Base-by-base conservation (phyloP, 164 flowering plant species). In the Nymphaea colorata region DNA sequence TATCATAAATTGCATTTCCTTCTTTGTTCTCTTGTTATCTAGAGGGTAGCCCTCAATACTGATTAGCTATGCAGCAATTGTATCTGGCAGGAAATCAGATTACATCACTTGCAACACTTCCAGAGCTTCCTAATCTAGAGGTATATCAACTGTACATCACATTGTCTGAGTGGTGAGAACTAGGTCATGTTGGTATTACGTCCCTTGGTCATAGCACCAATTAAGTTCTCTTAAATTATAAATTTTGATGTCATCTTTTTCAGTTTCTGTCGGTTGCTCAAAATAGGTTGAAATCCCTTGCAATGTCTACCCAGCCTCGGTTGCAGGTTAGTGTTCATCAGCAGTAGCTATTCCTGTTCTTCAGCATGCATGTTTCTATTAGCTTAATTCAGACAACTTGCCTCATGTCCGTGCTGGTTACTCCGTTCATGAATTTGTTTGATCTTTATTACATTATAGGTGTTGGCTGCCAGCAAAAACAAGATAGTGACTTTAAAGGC, bases 31-130 rank as follows among this genome's bases (percentile, higher is more conserved):
- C 3, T 67, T 64, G 43, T 44, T 18, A 59, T 62, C 66, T 51
- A 17, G 44, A 44, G 42, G 43, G 8, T 42, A 64, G 59, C 59
- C 64, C 76, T 68, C 71, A 62, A 65, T 64, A 47, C 64, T 44
- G 69, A 61, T 67, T 68, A 60, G 71, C 66, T 61, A 6, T 81
- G 71, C 79, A 95, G 99, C 99, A 95, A 95, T 82, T 95, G 3
- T 95, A 95, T 76, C 97, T 95, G 71, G 99, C 99, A 79, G 99
- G 99, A 64, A 95, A 95, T 77, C 96, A 95, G 76, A 92, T 95
- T 69, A 87, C 94, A 43, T 95, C 99, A 44, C 88, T 95, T 64
- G 79, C 67, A 57, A 90, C 91, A 79, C 96, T 95, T 69, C 99
- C 99, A 25, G 87, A 86, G 74, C 94, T 95, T 75, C 98, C 98